Percentiles rank a stretch among this genome's conserved stretches.
These are phyloP conservation scores for Omphalotus olearius DNA, from an alignment of 1,284 basidiomycete genomes.

Conservation along the genomic window DNA sequence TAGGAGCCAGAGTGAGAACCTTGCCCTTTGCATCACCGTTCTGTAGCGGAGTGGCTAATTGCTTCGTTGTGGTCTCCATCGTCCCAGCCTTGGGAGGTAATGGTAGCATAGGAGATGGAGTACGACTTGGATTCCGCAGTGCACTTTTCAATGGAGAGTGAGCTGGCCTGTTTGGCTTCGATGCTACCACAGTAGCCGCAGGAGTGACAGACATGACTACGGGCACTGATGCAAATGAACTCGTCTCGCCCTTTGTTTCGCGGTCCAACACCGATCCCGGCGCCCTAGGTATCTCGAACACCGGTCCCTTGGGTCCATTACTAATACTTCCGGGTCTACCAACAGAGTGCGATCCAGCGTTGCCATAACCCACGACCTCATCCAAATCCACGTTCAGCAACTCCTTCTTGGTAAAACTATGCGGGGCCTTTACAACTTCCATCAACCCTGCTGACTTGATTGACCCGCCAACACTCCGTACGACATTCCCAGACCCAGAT, in stretches of 20 bases:
- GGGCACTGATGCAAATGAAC: background rate
- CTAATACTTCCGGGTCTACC: too few relatives aligned
- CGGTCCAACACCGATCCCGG: slow-evolving; percentile 32
- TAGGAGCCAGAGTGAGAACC: background rate
- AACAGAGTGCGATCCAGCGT: too few relatives aligned
- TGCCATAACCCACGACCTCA: background rate
- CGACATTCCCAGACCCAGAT: slow-evolving; percentile 15
- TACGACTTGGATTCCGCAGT: slow-evolving; percentile 48
- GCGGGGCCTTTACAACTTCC: slow-evolving; percentile 27
- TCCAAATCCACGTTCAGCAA: slow-evolving; percentile 19
- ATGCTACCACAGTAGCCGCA: background rate
- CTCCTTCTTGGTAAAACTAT: slow-evolving; percentile 22
- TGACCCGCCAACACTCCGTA: slow-evolving; percentile 12
- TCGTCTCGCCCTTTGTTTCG: background rate
- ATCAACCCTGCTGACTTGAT: slow-evolving; percentile 10
- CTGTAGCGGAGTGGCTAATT: background rate
- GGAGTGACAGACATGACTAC: background rate
- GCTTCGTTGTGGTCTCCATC: too few relatives aligned
- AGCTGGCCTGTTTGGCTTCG: slow-evolving; percentile 19
- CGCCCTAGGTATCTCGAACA: slow-evolving; percentile 30
- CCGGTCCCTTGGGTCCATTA: too few relatives aligned
- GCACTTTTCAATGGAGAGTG: slow-evolving; percentile 59
- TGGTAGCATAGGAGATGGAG: slow-evolving; percentile 36
- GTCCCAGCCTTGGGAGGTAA: slow-evolving; percentile 3
- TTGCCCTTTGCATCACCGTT: slow-evolving; percentile 3